Evolutionary conservation across 495 filamentous ascomycete species (phyloP).

Genomic region (Filosporella fistucella): DNA sequence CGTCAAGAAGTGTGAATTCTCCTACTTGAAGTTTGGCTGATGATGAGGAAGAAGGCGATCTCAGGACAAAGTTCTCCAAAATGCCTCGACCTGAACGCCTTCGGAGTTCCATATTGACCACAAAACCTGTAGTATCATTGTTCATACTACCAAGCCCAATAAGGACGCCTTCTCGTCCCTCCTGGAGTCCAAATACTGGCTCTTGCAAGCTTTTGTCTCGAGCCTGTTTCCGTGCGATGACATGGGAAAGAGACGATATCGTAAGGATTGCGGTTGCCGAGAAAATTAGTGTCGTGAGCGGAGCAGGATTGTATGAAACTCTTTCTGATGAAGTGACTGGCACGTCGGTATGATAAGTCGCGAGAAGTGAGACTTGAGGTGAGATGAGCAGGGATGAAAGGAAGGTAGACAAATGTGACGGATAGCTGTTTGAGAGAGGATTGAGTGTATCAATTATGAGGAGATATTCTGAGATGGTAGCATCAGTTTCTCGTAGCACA

Average conservation of each 20-base stretch:
- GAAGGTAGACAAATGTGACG: slow-evolving; percentile 44
- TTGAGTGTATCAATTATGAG: slow-evolving; percentile 62
- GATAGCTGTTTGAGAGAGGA: slow-evolving; percentile 33
- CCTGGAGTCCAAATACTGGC: slow-evolving; percentile 72
- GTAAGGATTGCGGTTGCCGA: slow-evolving; percentile 46
- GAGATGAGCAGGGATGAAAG: slow-evolving; percentile 47
- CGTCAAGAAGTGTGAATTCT: slow-evolving; percentile 64
- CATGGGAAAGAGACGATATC: slow-evolving; percentile 57
- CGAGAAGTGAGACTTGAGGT: slow-evolving; percentile 50
- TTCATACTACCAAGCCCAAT: slow-evolving; percentile 43
- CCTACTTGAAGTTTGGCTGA: slow-evolving; percentile 20
- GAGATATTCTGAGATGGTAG: slow-evolving; percentile 43
- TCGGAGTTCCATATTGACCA: slow-evolving; percentile 82
- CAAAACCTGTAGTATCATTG: slow-evolving; percentile 45
- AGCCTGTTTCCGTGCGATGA: slow-evolving; percentile 61
- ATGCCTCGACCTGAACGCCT: slow-evolving; percentile 75
- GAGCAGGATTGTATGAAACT: slow-evolving; percentile 69
- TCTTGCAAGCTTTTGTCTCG: slow-evolving; percentile 62
- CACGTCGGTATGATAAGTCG: slow-evolving; percentile 65
- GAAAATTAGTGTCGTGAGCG: slow-evolving; percentile 64
- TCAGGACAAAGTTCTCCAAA: slow-evolving; percentile 71
- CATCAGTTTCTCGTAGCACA: not conserved
- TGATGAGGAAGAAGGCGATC: slow-evolving; percentile 25
- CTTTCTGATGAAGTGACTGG: slow-evolving; percentile 37
- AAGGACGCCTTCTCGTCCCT: slow-evolving; percentile 71